Evolutionary conservation across 257 asterid species (phyloP).

Genomic region (Solanum pinnatisectum): DNA sequence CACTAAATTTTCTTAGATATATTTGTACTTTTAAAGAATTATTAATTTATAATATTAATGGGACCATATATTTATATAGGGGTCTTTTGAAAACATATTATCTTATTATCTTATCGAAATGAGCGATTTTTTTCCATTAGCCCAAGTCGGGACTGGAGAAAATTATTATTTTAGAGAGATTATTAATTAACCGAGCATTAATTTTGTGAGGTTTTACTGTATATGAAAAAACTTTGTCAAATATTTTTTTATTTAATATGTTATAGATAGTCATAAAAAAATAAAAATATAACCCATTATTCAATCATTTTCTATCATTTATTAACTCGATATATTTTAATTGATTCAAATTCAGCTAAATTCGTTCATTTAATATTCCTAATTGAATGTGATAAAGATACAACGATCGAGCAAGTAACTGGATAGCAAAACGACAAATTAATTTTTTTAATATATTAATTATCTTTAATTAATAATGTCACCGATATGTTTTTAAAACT

Average conservation of each 20-base stretch:
- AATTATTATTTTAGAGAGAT: too few relatives aligned
- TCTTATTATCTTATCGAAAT: too few relatives aligned
- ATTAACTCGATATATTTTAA: not conserved
- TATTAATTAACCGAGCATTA: too few relatives aligned
- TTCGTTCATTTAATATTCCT: not conserved
- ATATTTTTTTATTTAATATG: not conserved
- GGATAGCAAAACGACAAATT: not conserved
- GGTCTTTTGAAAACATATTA: too few relatives aligned
- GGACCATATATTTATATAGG: too few relatives aligned
- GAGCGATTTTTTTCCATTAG: too few relatives aligned
- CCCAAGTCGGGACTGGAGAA: too few relatives aligned
- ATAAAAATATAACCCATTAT: not conserved
- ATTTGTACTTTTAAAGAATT: too few relatives aligned
- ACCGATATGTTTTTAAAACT: not conserved
- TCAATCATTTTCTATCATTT: not conserved
- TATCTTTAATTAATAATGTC: not conserved
- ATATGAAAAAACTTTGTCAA: too few relatives aligned
- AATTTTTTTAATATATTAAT: not conserved
- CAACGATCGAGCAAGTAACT: not conserved
- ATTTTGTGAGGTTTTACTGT: too few relatives aligned
- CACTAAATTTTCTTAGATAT: too few relatives aligned
- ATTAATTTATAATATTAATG: too few relatives aligned
- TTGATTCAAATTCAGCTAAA: rapidly evolving
- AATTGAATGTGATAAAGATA: not conserved
- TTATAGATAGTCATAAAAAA: not conserved